Percentiles rank a stretch among this genome's conserved stretches.
Conservation (phyloP, 1,284 basidiomycete species). For the Tetrapyrgos nigripes region DNA sequence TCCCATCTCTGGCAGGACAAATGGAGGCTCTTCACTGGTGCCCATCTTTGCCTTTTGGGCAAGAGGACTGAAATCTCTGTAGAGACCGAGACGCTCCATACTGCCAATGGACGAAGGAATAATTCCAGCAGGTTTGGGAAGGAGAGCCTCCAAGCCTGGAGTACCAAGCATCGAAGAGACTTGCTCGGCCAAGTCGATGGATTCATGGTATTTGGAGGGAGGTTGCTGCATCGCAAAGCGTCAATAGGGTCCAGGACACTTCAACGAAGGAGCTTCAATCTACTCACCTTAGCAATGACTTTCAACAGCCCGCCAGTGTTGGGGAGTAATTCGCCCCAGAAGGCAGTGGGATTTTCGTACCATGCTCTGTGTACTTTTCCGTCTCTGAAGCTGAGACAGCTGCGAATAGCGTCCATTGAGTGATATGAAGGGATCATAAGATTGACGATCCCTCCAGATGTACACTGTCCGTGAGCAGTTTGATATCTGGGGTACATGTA, state of each 20-base stretch:
- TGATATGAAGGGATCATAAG: not conserved
- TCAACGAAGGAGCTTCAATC: not conserved
- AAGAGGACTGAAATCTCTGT: not conserved
- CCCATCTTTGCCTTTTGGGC: too few species aligned
- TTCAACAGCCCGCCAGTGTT: not conserved
- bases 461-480: not conserved
- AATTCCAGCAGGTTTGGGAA: not conserved
- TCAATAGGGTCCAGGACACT: too few species aligned
- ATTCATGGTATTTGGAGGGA: not conserved
- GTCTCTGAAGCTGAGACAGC: not conserved
- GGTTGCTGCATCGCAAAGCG: not conserved
- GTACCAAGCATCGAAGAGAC: not conserved
- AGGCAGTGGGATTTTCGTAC: not conserved
- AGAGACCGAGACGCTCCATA: not conserved
- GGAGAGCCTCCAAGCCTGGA: too few species aligned
- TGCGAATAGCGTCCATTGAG: not conserved
- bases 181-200: not conserved
- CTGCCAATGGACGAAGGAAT: not conserved
- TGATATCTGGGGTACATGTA: not conserved
- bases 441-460: not conserved
- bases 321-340: not conserved
- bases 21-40: not conserved
- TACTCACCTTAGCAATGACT: not conserved
- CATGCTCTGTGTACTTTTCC: not conserved
- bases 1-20: not conserved